Conservation (phyloP, 2,329 filamentous ascomycete genomes). For the Diatrype stigma region DNA sequence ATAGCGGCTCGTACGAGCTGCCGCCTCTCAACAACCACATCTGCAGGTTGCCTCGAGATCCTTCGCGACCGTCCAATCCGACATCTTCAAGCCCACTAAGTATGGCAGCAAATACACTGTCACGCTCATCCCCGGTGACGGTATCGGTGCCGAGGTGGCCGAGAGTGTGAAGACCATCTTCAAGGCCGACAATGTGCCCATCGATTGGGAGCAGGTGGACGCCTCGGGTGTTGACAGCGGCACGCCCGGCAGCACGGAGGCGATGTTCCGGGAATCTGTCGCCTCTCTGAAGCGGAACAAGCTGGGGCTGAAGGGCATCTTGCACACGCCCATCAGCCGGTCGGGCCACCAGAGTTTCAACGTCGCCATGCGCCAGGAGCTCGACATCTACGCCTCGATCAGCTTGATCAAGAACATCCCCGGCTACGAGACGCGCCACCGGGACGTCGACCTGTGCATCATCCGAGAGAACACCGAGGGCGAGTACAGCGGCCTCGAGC, state of each 20-base stretch:
- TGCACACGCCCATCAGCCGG: conserved; percentile 94
- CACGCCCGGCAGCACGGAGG: conserved; percentile 78
- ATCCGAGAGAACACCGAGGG: conserved; percentile 99
- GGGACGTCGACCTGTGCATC: conserved; percentile 96
- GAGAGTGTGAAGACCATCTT: conserved; percentile 99
- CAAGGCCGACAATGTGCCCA: conserved; percentile 98
- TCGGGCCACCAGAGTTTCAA: conserved; percentile 99
- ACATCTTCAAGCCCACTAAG: conserved; percentile 99
- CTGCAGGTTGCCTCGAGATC: conserved; percentile 42
- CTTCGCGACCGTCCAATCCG: conserved; percentile 81
- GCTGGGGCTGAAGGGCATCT: conserved; percentile 96
- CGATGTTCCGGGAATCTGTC: conserved; percentile 92
- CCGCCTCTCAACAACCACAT: conserved; percentile 41
- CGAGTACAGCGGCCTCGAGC: conserved; percentile 98
- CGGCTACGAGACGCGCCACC: conserved; percentile 94
- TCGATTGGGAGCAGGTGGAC: conserved; percentile 98
- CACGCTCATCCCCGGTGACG: conserved; percentile 96
- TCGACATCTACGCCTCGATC: conserved; percentile 98
- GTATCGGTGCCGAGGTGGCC: conserved; percentile 95
- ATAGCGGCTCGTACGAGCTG: conserved; percentile 50
- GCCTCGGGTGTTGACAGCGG: conserved; percentile 86
- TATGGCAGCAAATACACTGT: conserved; percentile 99
- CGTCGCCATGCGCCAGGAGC: conserved; percentile 96
- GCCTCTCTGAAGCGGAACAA: conserved; percentile 97
- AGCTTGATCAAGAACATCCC: conserved; percentile 99